Base-by-base conservation (phyloP, 768 basidiomycete species). In the Boletus sp. region DNA sequence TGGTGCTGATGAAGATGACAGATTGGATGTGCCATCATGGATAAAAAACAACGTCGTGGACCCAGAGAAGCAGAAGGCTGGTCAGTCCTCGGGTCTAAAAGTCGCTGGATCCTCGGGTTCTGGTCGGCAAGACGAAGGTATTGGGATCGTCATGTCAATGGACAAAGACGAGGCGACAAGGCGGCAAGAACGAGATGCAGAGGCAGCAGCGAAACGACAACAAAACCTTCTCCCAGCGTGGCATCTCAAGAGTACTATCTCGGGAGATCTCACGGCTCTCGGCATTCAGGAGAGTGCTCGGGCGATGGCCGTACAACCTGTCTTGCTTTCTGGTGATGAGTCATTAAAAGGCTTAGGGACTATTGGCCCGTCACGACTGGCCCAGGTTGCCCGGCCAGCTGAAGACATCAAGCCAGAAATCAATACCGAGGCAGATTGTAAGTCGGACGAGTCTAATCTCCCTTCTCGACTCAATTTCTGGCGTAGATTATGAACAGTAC, bases 161-260 rank as follows among this genome's bases (percentile, higher is more conserved):
- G 94, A 97, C 72, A 93, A 94, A 66, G 91, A 91, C 67, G 88
- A 91, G 72, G 84, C 83, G 62, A 87, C 84, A 17, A 80, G 84
- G 59, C 82, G 83, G 57, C 75, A 79, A 65, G 89, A 92, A 69
- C 79, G 90, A 52, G 90, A 91, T 63, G 84, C 83, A 20, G 85
- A 94, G 71, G 89, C 90, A 1, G 90, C 90, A 55, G 83, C 87
- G 53, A 94, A 94, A 73, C 76, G 92, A 56, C 83, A 88, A 68
- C 94, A 98, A 76, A 98, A 98, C 68, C 83, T 86, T 0, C 77
- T 99, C 45, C 97, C 97, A 1, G 79, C 89, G 12, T 99, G 97
- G 97, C 92, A 97, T 76, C 81, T 94, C 63, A 90, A 92, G 73
- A 95, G 93, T 68, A 99, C 97, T 3, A 93, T 99, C 58, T 87